phyloP scores from a whole-genome alignment of 768 basidiomycete genomes.

The Clitopilus hobsonii region DNA sequence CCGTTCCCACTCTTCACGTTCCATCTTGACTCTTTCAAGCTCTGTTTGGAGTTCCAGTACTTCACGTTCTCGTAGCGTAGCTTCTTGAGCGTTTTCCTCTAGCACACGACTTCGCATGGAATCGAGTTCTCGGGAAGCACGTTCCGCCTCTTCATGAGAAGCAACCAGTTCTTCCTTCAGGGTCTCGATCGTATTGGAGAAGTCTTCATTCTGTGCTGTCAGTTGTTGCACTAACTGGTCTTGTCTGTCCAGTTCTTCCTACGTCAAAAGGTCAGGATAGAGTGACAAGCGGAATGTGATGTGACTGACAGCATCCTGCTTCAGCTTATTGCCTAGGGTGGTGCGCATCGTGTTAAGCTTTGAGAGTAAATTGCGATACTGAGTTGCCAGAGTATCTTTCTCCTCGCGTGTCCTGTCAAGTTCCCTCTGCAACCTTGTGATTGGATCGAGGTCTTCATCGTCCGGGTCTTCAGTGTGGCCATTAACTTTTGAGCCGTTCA shows the following conservation, averaged over 20 bases:
- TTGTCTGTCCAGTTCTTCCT: constrained; percentile 98
- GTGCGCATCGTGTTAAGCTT: constrained; percentile 93
- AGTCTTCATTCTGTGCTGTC: constrained; percentile 72
- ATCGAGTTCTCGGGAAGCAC: constrained; percentile 65
- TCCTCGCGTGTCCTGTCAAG: constrained; percentile 75
- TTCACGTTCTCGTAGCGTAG: constrained; percentile 66
- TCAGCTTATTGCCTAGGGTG: constrained; percentile 88
- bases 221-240: constrained; percentile 81
- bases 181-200: constrained; percentile 66
- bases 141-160: constrained; percentile 73
- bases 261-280: constrained; percentile 12
- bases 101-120: constrained; percentile 57
- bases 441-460: constrained; percentile 42
- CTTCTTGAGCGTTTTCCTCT: constrained; percentile 69
- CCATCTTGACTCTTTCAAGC: constrained; percentile 80
- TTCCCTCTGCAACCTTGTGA: constrained; percentile 65
- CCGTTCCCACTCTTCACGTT: constrained; percentile 62
- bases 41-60: constrained; percentile 81
- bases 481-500: not conserved
- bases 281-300: not conserved
- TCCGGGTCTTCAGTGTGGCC: constrained; percentile 8
- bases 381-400: constrained; percentile 80
- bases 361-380: constrained; percentile 81
- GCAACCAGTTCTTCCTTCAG: constrained; percentile 75
- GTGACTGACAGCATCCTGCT: constrained; percentile 84